These are phyloP conservation scores for Teratosphaeria destructans DNA, from an alignment of 2,329 filamentous ascomycete species.

Conservation along the genomic window DNA sequence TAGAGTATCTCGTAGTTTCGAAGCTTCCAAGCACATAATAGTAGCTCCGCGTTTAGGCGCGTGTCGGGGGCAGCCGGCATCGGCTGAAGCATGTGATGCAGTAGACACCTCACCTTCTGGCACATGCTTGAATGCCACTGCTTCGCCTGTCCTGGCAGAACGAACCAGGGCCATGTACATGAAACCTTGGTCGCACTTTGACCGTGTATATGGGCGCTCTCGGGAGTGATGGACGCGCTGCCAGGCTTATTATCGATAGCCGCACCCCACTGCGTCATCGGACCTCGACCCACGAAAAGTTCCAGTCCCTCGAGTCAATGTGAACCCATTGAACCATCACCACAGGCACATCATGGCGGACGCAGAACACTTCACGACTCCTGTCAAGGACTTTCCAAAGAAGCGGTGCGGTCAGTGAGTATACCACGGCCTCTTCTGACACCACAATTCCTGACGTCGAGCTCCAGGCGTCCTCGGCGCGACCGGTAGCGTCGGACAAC, in stretches of 20 bases:
- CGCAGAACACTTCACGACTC: conserved; percentile 31
- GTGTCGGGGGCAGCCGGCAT: not conserved
- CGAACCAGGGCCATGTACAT: too few relatives aligned
- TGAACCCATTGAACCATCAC: not conserved
- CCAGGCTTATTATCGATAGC: not conserved
- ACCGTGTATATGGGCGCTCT: too few relatives aligned
- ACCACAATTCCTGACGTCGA: conserved; percentile 25
- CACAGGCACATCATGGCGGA: conserved; percentile 17
- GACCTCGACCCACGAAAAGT: not conserved
- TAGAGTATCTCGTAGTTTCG: not conserved
- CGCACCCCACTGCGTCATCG: not conserved
- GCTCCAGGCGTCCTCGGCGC: conserved; percentile 61
- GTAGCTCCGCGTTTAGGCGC: not conserved
- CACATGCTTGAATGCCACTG: not conserved
- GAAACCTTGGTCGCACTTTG: too few relatives aligned
- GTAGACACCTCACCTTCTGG: not conserved
- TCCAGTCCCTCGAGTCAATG: not conserved
- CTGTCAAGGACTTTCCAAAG: conserved; percentile 33
- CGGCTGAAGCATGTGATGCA: not conserved
- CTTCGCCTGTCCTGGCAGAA: too few relatives aligned
- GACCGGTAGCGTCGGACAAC: conserved; percentile 88
- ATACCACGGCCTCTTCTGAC: conserved; percentile 20
- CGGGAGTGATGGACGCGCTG: too few relatives aligned
- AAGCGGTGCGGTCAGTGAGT: conserved; percentile 42
- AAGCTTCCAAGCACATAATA: not conserved